Evolutionary conservation across 495 filamentous ascomycete genomes (phyloP).

Genomic region (Neurospora sp.): DNA sequence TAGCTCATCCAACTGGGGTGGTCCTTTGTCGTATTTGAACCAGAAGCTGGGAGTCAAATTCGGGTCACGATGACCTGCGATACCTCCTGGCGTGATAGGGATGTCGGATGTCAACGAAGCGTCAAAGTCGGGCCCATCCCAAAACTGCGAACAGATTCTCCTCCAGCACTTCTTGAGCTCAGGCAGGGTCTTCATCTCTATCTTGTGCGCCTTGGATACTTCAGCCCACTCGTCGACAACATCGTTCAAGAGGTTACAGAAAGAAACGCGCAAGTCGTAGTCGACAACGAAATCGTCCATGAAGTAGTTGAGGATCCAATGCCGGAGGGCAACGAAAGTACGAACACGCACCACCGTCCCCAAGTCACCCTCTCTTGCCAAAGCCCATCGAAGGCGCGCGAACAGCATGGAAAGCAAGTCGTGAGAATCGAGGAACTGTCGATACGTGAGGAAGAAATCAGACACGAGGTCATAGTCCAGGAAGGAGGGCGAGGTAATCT

Average conservation of each 20-base stretch:
- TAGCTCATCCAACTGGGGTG: slow-evolving; percentile 33
- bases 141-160: slow-evolving; percentile 77
- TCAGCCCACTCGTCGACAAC: slow-evolving; percentile 49
- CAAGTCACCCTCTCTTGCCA: slow-evolving; percentile 65
- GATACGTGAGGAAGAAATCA: slow-evolving; percentile 96
- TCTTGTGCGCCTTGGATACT: slow-evolving; percentile 43
- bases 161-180: slow-evolving; percentile 98
- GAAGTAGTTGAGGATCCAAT: slow-evolving; percentile 99
- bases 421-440: slow-evolving; percentile 64
- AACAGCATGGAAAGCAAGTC: slow-evolving; percentile 76
- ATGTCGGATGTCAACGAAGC: slow-evolving; percentile 49
- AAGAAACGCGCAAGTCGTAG: slow-evolving; percentile 63
- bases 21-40: slow-evolving; percentile 27
- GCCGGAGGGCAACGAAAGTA: slow-evolving; percentile 89
- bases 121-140: slow-evolving; percentile 60
- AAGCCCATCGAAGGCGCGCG: slow-evolving; percentile 78
- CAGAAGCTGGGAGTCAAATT: slow-evolving; percentile 38
- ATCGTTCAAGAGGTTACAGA: slow-evolving; percentile 73
- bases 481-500: slow-evolving; percentile 92
- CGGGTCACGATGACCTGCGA: slow-evolving; percentile 46
- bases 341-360: slow-evolving; percentile 88
- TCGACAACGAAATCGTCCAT: slow-evolving; percentile 89
- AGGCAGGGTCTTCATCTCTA: slow-evolving; percentile 81
- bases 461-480: slow-evolving; percentile 96
- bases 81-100: slow-evolving; percentile 66